Percentiles rank a stretch among this genome's conserved stretches.
Evolutionary conservation across 2,329 filamentous ascomycete species (phyloP).

Genomic region (Aspergillaceae sp.): DNA sequence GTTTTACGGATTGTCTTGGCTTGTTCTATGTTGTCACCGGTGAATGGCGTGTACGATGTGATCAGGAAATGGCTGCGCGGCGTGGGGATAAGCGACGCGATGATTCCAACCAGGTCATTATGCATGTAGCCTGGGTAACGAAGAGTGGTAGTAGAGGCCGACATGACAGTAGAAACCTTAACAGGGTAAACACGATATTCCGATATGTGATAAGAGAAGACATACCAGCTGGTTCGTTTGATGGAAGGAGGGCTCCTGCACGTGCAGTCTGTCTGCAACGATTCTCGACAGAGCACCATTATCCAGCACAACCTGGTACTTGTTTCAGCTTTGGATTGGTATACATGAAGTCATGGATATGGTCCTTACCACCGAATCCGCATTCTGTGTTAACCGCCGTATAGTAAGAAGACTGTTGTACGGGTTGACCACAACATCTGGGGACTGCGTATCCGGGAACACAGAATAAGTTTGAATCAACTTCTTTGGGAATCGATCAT

Average conservation of each 20-base stretch:
- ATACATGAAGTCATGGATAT: background rate
- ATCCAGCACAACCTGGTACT: constrained; percentile 66
- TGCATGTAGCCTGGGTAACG: constrained; percentile 99
- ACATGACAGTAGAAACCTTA: constrained; percentile 92
- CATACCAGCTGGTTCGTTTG: constrained; percentile 90
- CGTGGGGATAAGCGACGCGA: constrained; percentile 91
- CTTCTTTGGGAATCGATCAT: constrained; percentile 97
- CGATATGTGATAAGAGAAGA: background rate
- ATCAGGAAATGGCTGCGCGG: constrained; percentile 97
- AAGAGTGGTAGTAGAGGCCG: constrained; percentile 89
- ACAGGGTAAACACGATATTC: background rate
- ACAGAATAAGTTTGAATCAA: constrained; percentile 98
- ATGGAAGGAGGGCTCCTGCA: constrained; percentile 90
- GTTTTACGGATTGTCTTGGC: constrained; percentile 98
- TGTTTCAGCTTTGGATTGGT: constrained; percentile 15
- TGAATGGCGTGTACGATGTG: constrained; percentile 97
- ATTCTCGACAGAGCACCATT: constrained; percentile 91
- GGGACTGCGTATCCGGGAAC: constrained; percentile 85
- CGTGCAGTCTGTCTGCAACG: constrained; percentile 85
- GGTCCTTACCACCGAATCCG: constrained; percentile 70
- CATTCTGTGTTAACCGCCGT: constrained; percentile 85
- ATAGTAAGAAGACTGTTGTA: constrained; percentile 96
- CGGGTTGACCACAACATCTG: constrained; percentile 92
- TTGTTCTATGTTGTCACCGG: constrained; percentile 89
- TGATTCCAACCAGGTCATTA: constrained; percentile 94